Base-by-base conservation (phyloP, 2,329 filamentous ascomycete genomes). In the Beauveria caledonica region DNA sequence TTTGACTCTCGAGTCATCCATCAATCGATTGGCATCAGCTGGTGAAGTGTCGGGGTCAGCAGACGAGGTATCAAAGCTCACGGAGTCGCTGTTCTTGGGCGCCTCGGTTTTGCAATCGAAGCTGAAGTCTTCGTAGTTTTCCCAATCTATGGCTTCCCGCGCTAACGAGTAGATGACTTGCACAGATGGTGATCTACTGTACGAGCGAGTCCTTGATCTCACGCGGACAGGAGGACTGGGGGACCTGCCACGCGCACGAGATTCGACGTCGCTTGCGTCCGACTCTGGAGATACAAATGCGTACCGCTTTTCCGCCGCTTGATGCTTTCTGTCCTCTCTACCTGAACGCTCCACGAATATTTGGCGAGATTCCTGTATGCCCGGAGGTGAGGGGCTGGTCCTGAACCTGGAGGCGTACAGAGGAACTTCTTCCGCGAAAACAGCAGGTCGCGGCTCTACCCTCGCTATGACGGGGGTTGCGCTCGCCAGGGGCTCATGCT, bases 31-130 rank as follows among this genome's bases (percentile, higher is more conserved):
- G 2, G 64, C 64, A 5, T 66, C 64, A 33, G 60, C 68, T 3
- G 56, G 56, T 15, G 58, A 40, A 15, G 62, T 33, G 15, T 64
- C 67, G 2, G 65, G 64, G 21, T 72, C 71, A 5, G 63, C 58
- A 2, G 69, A 67, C 4, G 67, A 65, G 5, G 63, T 60, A 46
- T 74, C 71, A 8, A 63, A 55, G 39, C 73, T 72, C 33, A 70
- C 69, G 6, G 64, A 58, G 3, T 72, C 71, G 3, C 61, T 66
- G 2, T 65, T 66, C 15, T 64, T 71, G 10, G 66, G 67, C 11
- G 64, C 60, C 4, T 71, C 66, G 1, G 65, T 48, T 1, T 51
- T 60, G n/a, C 48, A 55, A 7, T 60, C 63, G 48, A 63, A 60
- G 11, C 25, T 51, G 5, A 62, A 62, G 6, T 58, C 49, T 21